Evolutionary conservation across 352 stramenopile genomes (phyloP).

Genomic region (Globisporangium ultimum): DNA sequence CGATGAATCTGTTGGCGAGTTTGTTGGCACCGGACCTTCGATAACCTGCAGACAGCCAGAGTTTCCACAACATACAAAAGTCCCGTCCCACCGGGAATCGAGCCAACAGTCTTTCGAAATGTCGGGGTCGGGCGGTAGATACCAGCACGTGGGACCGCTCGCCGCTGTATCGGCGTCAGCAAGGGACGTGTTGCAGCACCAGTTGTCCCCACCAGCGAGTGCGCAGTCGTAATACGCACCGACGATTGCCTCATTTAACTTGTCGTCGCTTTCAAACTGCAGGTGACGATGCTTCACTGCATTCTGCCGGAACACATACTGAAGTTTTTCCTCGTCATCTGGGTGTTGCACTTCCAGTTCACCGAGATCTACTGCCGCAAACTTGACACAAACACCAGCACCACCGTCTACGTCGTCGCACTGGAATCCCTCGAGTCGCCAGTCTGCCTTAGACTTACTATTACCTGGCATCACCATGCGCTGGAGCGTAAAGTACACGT

Average conservation of each 20-base stretch:
- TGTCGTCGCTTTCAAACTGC: slow-evolving; percentile 23
- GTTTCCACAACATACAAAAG: slow-evolving; percentile 46
- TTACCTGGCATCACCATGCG: not conserved
- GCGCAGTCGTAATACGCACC: slow-evolving; percentile 42
- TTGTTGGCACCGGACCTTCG: slow-evolving; percentile 26
- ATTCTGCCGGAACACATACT: slow-evolving; percentile 2
- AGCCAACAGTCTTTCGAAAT: slow-evolving; percentile 28
- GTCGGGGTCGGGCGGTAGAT: slow-evolving; percentile 8
- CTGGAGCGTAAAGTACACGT: slow-evolving; percentile 37
- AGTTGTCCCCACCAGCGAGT: slow-evolving; percentile 24
- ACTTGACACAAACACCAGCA: slow-evolving; percentile 21
- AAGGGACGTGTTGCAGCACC: slow-evolving; percentile 29
- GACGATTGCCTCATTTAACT: not conserved
- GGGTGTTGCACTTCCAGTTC: slow-evolving; percentile 5
- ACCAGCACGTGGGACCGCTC: slow-evolving; percentile 35
- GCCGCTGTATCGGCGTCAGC: slow-evolving; percentile 25
- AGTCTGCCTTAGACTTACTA: slow-evolving; percentile 7
- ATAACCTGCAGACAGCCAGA: slow-evolving; percentile 37
- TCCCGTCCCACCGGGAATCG: slow-evolving; percentile 26
- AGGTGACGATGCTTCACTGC: slow-evolving; percentile 20
- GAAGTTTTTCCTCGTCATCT: not conserved
- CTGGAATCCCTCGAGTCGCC: slow-evolving; percentile 39
- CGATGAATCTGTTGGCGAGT: not conserved
- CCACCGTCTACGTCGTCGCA: slow-evolving; percentile 15
- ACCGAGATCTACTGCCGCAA: slow-evolving; percentile 22